Evolutionary conservation across 2,329 filamentous ascomycete species (phyloP).

Genomic region (Diaporthe sp.): DNA sequence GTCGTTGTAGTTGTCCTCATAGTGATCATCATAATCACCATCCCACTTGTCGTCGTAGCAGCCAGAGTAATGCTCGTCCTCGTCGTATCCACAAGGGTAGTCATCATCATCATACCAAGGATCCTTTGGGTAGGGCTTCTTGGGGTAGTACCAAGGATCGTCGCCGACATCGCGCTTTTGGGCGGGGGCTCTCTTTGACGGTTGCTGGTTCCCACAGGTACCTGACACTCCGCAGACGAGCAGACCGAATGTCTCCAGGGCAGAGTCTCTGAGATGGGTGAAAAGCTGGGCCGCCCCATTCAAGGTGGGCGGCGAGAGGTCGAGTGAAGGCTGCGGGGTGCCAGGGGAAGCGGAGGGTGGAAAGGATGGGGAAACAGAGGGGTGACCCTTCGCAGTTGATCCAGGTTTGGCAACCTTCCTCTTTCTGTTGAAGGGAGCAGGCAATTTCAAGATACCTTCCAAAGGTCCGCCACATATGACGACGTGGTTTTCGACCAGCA

Average conservation of each 20-base stretch:
- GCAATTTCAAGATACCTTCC: slow-evolving; percentile 10
- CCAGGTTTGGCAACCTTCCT: neutral
- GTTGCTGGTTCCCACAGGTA: neutral
- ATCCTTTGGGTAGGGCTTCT: slow-evolving; percentile 9
- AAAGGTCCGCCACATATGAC: slow-evolving; percentile 17
- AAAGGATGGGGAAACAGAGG: neutral
- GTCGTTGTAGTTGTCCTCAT: neutral
- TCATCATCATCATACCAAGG: neutral
- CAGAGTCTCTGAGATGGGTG: neutral
- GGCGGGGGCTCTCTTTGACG: neutral
- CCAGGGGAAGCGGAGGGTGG: neutral
- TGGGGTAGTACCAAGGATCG: neutral
- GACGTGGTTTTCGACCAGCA: neutral
- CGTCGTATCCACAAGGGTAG: neutral
- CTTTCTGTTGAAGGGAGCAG: slow-evolving; percentile 7
- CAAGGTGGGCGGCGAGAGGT: neutral
- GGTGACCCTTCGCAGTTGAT: neutral
- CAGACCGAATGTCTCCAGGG: neutral
- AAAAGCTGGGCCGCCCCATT: neutral
- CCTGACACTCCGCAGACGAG: neutral
- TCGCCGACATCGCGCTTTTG: slow-evolving; percentile 15
- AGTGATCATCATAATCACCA: slow-evolving; percentile 3
- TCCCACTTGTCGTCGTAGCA: neutral
- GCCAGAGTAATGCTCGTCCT: neutral
- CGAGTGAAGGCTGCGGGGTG: no score